Evolutionary conservation across 2,329 filamentous ascomycete genomes (phyloP).

Genomic region (Lecanosticta acicola): DNA sequence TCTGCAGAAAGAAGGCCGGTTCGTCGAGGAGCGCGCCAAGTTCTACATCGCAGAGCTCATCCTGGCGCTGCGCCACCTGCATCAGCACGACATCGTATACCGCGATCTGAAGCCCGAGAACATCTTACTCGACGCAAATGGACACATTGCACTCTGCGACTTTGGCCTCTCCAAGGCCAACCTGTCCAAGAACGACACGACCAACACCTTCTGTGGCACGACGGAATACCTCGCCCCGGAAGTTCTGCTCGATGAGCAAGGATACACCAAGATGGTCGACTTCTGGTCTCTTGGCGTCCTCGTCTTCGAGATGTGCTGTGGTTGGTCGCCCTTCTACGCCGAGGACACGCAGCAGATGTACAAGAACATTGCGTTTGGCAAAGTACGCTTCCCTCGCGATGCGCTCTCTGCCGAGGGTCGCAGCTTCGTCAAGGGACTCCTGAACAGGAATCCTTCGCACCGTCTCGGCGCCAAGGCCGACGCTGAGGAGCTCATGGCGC

Average conservation of each 20-base stretch:
- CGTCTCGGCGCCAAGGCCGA: slow-evolving; percentile 85
- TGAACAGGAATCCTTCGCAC: slow-evolving; percentile 96
- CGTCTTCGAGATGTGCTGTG: slow-evolving; percentile 99
- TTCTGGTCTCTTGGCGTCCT: slow-evolving; percentile 98
- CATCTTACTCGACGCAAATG: slow-evolving; percentile 92
- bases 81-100: slow-evolving; percentile 96
- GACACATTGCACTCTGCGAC: slow-evolving; percentile 94
- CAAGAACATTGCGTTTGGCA: slow-evolving; percentile 99
- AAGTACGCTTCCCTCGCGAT: slow-evolving; percentile 92
- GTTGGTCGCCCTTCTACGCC: slow-evolving; percentile 98
- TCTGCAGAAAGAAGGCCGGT: slow-evolving; percentile 91
- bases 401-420: slow-evolving; percentile 89
- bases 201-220: slow-evolving; percentile 97
- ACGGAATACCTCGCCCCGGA: slow-evolving; percentile 97
- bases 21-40: slow-evolving; percentile 89
- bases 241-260: slow-evolving; percentile 88
- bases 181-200: slow-evolving; percentile 92
- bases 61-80: slow-evolving; percentile 86
- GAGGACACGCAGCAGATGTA: slow-evolving; percentile 99
- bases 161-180: slow-evolving; percentile 98
- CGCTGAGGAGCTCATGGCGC: slow-evolving; percentile 87
- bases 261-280: slow-evolving; percentile 99
- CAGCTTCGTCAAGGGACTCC: slow-evolving; percentile 94
- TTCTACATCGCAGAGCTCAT: slow-evolving; percentile 99
- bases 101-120: slow-evolving; percentile 97